phyloP scores from a whole-genome alignment of 169 alveolate species.

The Plasmodium yoelii region DNA sequence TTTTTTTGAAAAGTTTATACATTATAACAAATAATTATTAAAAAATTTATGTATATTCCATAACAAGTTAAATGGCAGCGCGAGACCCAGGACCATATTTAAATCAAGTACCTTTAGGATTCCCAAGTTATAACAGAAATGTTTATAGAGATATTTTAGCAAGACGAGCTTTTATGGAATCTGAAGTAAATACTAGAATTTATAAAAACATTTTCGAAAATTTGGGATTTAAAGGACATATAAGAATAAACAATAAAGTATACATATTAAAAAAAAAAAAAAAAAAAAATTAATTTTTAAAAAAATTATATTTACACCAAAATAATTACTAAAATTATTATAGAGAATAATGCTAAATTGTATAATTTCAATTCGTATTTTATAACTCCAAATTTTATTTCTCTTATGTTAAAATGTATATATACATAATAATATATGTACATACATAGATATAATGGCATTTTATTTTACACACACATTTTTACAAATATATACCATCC shows the following conservation, averaged over 20 bases:
- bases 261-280: neutral
- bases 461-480: conserved; percentile 3
- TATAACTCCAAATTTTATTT: too few species aligned
- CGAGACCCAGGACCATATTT: conserved; percentile 89
- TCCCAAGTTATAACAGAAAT: conserved; percentile 87
- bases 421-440: neutral
- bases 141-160: conserved; percentile 83
- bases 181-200: conserved; percentile 88
- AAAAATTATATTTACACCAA: too few species aligned
- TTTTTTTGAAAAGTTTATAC: too few species aligned
- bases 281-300: too few species aligned
- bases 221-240: conserved; percentile 87
- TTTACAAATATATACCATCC: too few species aligned
- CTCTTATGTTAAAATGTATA: too few species aligned
- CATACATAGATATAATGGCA: neutral
- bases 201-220: conserved; percentile 85
- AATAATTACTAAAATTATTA: too few species aligned
- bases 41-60: too few species aligned
- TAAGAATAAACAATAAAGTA: conserved; percentile 87
- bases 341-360: too few species aligned
- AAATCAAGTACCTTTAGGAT: conserved; percentile 88
- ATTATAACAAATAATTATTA: too few species aligned
- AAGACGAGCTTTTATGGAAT: conserved; percentile 85
- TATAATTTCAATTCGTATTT: too few species aligned
- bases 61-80: conserved; percentile 84